Evolutionary conservation across 2,329 filamentous ascomycete genomes (phyloP), one percentile per base, ranked within the genome.

Genomic region (Penicillium sp.): DNA sequence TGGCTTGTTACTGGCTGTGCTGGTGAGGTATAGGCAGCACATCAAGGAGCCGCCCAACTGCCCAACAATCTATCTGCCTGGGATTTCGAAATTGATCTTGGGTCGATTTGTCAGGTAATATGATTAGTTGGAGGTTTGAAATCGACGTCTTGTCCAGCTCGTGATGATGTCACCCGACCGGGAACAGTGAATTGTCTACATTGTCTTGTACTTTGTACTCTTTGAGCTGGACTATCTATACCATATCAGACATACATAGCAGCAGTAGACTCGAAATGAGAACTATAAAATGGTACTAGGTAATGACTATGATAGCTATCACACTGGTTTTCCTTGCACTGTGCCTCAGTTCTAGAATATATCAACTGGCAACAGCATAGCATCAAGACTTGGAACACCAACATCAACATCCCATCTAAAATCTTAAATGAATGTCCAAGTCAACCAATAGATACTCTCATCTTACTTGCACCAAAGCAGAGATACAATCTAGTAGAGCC

Each of bases 141-240:
- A 33, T 48, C 11, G 19, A 33, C 10, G 5, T 22, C 10, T 21
- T 42, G 9, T 21, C 19, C 19, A 16, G 31, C 14, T 49, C 5
- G 33, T 37, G 58, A 68, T 69, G 66, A 69, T 68, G 66, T 69
- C 67, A 69, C 65, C 52, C 53, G 65, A 62, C 49, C 44, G 33
- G 33, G 33, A 37, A 24, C 19, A 44, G 42, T 33, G 52, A 27
- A 43, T 48, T 51, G 27, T 48, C 43, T 14, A 31, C 31, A 16
- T 29, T 26, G 26, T 26, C 7, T 26, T 26, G 26, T 26, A 26
- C 22, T 46, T 14, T 42, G 4, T 42, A 3, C 19, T 42, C 10
- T 4, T 4, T 22, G 19, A n/a, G 35, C 35, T 39, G 35, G 3
- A 22, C 19, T 22, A 42, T 14, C 22, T 11, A 14, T 42, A 21